Evolutionary conservation across 1,284 basidiomycete species (phyloP).

Genomic region (Rhodotorula sp.): DNA sequence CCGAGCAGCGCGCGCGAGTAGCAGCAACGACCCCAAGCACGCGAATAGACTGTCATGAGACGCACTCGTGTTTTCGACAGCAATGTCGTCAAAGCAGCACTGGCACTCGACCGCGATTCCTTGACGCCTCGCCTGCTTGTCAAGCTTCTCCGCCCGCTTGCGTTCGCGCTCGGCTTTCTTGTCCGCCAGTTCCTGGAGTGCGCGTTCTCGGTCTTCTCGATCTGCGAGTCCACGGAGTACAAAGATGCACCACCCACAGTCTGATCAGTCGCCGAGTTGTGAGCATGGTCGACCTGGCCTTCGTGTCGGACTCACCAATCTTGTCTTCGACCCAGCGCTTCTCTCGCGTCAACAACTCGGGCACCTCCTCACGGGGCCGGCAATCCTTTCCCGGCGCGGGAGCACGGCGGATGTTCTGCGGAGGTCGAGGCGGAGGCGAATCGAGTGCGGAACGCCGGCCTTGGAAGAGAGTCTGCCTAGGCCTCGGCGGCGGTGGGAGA

Average conservation of each 20-base stretch:
- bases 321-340: slow-evolving; percentile 21
- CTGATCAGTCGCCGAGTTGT: not conserved
- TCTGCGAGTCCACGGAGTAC: not conserved
- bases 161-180: not conserved
- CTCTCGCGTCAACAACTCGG: slow-evolving; percentile 14
- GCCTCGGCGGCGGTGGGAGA: no score
- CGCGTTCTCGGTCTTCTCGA: slow-evolving; percentile 2
- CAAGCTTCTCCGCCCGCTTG: not conserved
- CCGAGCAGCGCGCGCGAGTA: not conserved
- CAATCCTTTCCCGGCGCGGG: no score
- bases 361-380: no score
- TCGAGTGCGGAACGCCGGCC: no score
- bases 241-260: no score
- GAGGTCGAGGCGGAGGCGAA: no score
- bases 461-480: no score
- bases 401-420: no score
- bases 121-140: slow-evolving; percentile 11
- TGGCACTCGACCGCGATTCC: slow-evolving; percentile 41
- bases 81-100: slow-evolving; percentile 43
- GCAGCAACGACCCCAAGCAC: not conserved
- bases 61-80: slow-evolving; percentile 21
- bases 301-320: slow-evolving; percentile 10
- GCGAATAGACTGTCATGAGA: not conserved
- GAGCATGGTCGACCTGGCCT: not conserved
- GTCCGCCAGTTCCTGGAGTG: not conserved